Evolutionary conservation across 495 filamentous ascomycete genomes (phyloP).

Genomic region (Penicillium alfredii): DNA sequence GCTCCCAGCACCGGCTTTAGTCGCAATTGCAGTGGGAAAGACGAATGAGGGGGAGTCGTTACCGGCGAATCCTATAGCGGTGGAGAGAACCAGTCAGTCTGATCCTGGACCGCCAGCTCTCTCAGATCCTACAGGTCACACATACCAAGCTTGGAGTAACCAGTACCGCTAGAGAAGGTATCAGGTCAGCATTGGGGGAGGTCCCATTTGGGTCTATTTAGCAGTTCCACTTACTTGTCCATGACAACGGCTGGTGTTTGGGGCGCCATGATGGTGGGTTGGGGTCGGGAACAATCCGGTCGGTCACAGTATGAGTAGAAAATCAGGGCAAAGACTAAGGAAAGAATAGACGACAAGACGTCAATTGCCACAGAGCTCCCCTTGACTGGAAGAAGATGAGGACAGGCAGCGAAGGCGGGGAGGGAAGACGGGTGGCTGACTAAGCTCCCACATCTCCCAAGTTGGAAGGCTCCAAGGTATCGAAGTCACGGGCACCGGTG

Average conservation of each 20-base stretch:
- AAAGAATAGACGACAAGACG: background rate
- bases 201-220: background rate
- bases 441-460: no score
- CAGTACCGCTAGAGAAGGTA: slow-evolving; percentile 72
- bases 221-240: slow-evolving; percentile 82
- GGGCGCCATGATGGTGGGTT: slow-evolving; percentile 65
- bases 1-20: slow-evolving; percentile 69
- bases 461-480: no score
- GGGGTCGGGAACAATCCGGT: slow-evolving; percentile 7
- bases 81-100: slow-evolving; percentile 23
- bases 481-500: no score
- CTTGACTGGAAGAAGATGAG: slow-evolving; percentile 5
- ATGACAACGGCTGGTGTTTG: slow-evolving; percentile 99
- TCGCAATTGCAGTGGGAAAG: slow-evolving; percentile 97
- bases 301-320: background rate
- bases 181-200: slow-evolving; percentile 18
- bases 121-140: slow-evolving; percentile 9
- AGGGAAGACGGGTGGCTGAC: slow-evolving; percentile 3
- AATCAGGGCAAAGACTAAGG: background rate
- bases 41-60: slow-evolving; percentile 99
- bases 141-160: slow-evolving; percentile 95
- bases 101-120: slow-evolving; percentile 17
- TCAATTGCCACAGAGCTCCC: no score
- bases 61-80: slow-evolving; percentile 82
- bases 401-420: slow-evolving; percentile 5